Base-by-base conservation (phyloP, 495 filamentous ascomycete species). In the Penicillium roqueforti region DNA sequence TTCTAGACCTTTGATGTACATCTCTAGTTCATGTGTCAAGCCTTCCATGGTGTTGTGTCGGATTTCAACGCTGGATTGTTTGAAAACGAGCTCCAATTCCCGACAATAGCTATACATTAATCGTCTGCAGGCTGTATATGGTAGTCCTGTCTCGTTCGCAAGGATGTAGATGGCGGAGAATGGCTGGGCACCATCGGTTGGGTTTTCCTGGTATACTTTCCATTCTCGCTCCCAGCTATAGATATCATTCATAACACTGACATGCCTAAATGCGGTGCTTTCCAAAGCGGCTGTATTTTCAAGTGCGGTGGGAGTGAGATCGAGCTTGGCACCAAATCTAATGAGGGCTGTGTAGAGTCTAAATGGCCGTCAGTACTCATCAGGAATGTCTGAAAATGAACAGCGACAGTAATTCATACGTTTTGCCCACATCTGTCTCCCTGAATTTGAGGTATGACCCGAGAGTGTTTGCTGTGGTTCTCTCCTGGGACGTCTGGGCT, bases 191-290 rank as follows among this genome's bases (percentile, higher is more conserved):
- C 62, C 62, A 46, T 65, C 62, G 14, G 59, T 55, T 16, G 32
- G 42, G 19, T 49, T 47, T 9, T 31, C 39, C 25, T 57, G 53
- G 32, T 57, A 55, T 13, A 53, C 47, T 36, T 53, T 59, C 55
- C 59, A 65, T 47, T 62, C 59, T 8, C 45, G 47, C 19, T 65
- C 56, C 62, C 62, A 65, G 51, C 62, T 65, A 41, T 59, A 65
- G 4, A 65, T 56, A 40, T 65, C 62, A 44, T 65, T 65, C 16
- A 65, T 34, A 6, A 55, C 41, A 26, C 62, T 54, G 41, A 65
- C 25, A 37, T 62, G 58, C 14, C 62, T 47, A 16, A 62, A 65
- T 0, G 62, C 47, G 14, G 16, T 39, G 31, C 59, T 57, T 51
- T 59, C 59, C 23, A 62, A 22, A 4, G 23, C 32, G 9, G 53